These are phyloP conservation scores for Solanum hybrid DNA, from an alignment of 305 asterid species.

Conservation along the genomic window DNA sequence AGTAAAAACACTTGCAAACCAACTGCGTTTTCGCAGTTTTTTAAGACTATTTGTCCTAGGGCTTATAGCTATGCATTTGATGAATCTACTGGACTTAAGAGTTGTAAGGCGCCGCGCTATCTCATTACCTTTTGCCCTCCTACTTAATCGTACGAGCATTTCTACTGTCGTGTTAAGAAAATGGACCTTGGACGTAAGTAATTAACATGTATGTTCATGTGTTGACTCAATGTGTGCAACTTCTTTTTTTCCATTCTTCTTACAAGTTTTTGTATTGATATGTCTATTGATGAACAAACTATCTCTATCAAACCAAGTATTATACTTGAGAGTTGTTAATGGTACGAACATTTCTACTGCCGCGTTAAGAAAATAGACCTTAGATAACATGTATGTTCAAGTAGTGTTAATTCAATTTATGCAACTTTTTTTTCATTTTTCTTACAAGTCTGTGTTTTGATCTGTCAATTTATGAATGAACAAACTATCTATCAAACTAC, in stretches of 20 bases:
- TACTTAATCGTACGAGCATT: constrained; percentile 9
- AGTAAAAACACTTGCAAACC: constrained; percentile 35
- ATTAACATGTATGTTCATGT: background rate
- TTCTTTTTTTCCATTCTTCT: background rate
- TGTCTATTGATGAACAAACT: background rate
- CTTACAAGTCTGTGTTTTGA: background rate
- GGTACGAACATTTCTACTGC: background rate
- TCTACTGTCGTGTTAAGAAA: background rate
- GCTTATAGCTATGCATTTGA: constrained; percentile 66
- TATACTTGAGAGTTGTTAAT: constrained; percentile 2
- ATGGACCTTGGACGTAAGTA: background rate
- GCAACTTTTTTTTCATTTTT: background rate
- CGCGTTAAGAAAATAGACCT: background rate
- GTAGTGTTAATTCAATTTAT: background rate
- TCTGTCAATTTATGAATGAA: background rate
- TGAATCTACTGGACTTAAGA: constrained; percentile 48
- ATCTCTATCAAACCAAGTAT: background rate
- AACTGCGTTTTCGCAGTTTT: constrained; percentile 30
- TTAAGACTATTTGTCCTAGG: constrained; percentile 64
- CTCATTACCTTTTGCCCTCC: constrained; percentile 74
- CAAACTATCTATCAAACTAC: background rate
- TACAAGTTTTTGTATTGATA: background rate
- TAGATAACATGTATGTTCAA: background rate
- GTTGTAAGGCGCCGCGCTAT: constrained; percentile 48
- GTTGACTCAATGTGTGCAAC: background rate